Evolutionary conservation across 345 rosid species (phyloP), one percentile per base, ranked within the genome.

Genomic region (Excoecaria cochinchinensis): DNA sequence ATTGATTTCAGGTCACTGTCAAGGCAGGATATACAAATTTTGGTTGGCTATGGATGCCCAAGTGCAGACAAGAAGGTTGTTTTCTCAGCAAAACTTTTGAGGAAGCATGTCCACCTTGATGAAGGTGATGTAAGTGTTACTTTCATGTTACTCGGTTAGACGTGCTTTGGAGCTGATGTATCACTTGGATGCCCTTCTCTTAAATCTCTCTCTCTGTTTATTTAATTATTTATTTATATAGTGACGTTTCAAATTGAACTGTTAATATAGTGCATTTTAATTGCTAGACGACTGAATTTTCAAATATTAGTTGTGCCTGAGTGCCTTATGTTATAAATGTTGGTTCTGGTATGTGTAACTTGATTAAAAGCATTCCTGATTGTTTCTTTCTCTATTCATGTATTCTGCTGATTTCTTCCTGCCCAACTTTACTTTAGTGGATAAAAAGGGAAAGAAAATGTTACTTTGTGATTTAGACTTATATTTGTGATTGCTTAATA

Each of bases 41-140:
- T 93, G 85, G 97, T 95, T 24, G 97, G 98, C 11, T 87, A 91
- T 84, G 99, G 99, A 83, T 95, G 98, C 66, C 98, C 98, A 12
- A 91, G 83, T 73, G 86, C 89, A 22, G 97, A 90, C 83, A 93
- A 88, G 84, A 93, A 88, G 82, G 94, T 93, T 80, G 91, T 87
- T 67, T 89, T 91, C 85, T 93, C 98, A 3, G 92, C 93, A 10
- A 93, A 95, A 71, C 84, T 93, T 51, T 74, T 93, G 79, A 87
- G 99, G 85, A 95, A 95, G 87, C 95, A 83, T 81, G 92, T 84
- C 56, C 99, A 90, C 87, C 90, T 95, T 24, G 95, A 95, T 79
- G 99, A 95, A 95, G 98, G 99, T 84, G 98, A 95, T 89, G 98
- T 95, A 82, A 87, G 97, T 80, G 67, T 71, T 79, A 17, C 39